Evolutionary conservation across 2,329 filamentous ascomycete species (phyloP).

Genomic region (Colletotrichum higginsianum): DNA sequence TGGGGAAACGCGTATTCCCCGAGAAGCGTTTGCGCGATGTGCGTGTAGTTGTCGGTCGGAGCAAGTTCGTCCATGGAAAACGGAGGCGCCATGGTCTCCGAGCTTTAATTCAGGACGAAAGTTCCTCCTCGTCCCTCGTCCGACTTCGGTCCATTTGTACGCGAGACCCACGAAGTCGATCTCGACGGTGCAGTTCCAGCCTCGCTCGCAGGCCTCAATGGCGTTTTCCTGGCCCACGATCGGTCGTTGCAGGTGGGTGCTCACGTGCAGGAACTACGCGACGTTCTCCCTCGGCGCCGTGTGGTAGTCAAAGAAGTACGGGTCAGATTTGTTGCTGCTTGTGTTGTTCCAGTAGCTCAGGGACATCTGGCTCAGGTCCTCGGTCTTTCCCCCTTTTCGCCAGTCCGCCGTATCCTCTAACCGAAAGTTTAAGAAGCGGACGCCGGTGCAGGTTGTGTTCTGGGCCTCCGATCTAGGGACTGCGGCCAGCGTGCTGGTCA

Average conservation of each 20-base stretch:
- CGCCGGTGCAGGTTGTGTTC: conserved; percentile 45
- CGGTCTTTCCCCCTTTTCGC: conserved; percentile 48
- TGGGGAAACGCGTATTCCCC: conserved; percentile 50
- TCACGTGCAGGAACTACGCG: conserved; percentile 35
- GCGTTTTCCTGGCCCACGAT: conserved; percentile 48
- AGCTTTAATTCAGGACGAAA: conserved; percentile 33
- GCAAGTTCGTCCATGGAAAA: conserved; percentile 48
- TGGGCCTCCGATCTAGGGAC: conserved; percentile 46
- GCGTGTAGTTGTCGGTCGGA: conserved; percentile 50
- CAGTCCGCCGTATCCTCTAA: conserved; percentile 53
- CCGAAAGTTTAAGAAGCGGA: conserved; percentile 51
- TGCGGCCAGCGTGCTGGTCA: conserved; percentile 51
- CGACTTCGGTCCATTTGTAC: conserved; percentile 52
- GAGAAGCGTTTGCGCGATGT: conserved; percentile 47
- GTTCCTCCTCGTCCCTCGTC: conserved; percentile 42
- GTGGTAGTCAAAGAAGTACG: conserved; percentile 51
- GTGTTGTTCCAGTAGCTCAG: conserved; percentile 52
- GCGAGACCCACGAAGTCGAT: conserved; percentile 52
- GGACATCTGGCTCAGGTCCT: conserved; percentile 47
- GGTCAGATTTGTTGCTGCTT: conserved; percentile 19
- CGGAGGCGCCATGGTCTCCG: conserved; percentile 36
- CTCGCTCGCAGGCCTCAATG: conserved; percentile 50
- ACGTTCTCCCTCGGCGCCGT: conserved; percentile 44
- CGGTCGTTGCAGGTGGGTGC: conserved; percentile 45
- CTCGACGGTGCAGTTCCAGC: conserved; percentile 54